Percentiles rank a stretch among this genome's conserved stretches.
phyloP scores from a whole-genome alignment of 2,329 filamentous ascomycete genomes.

The Domatiomyces catenatus region DNA sequence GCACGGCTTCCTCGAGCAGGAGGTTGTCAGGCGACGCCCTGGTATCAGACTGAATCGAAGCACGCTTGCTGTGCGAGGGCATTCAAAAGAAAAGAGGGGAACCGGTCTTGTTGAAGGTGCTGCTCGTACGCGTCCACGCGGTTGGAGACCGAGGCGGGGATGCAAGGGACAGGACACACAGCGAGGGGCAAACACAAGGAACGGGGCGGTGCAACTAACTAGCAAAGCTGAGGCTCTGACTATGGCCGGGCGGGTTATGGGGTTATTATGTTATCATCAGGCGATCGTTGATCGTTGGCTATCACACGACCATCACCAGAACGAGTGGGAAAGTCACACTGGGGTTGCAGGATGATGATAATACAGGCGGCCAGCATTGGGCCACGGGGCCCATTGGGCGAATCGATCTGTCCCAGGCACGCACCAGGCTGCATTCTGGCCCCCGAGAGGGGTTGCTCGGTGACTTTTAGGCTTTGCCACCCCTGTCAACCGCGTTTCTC shows the following conservation, averaged over 20 bases:
- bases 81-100: not conserved
- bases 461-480: no score
- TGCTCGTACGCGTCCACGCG: conserved; percentile 19
- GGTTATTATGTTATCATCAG: not conserved
- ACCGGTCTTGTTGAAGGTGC: conserved; percentile 23
- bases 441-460: no score
- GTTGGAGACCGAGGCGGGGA: conserved; percentile 11
- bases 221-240: not conserved
- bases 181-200: not conserved
- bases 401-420: not conserved
- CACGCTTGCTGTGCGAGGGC: not conserved
- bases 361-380: no score
- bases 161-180: not conserved
- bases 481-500: no score
- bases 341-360: not conserved
- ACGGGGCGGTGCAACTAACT: not conserved
- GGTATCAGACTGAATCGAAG: not conserved
- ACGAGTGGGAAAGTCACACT: not conserved
- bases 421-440: no score
- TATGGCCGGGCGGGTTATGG: not conserved
- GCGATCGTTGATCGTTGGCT: not conserved
- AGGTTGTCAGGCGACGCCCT: not conserved
- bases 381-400: no score
- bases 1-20: not conserved
- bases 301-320: not conserved